Conservation (phyloP, 2,329 filamentous ascomycete genomes). For the Blastomyces silverae region DNA sequence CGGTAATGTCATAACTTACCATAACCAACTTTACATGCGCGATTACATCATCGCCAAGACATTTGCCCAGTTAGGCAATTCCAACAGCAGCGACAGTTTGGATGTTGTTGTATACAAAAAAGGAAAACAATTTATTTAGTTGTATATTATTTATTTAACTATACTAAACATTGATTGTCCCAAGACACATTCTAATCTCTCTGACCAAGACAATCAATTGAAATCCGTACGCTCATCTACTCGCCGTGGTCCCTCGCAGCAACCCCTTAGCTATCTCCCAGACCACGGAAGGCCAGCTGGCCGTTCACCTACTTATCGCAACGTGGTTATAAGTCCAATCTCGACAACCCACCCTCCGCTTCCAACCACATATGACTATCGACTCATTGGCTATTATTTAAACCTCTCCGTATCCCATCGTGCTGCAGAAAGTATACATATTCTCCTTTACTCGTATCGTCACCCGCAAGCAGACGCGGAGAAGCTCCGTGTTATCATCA, state of each 20-base stretch:
- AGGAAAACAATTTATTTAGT: neutral
- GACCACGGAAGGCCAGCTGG: conserved; percentile 12
- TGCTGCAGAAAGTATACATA: neutral
- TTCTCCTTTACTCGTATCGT: neutral
- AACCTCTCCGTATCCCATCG: neutral
- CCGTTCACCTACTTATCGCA: conserved; percentile 5
- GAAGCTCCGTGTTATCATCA: neutral
- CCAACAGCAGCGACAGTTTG: neutral
- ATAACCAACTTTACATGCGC: no score
- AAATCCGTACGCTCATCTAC: no score
- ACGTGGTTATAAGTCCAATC: conserved; percentile 3
- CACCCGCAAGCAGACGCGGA: neutral
- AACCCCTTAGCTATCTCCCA: neutral
- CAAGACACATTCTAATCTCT: neutral
- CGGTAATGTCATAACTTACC: no score
- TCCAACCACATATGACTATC: neutral
- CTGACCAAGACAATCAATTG: no score
- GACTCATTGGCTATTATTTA: conserved; percentile 3
- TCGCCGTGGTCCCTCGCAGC: no score
- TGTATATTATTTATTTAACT: neutral
- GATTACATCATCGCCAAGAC: conserved; percentile 3
- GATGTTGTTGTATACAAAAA: neutral
- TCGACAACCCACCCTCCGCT: conserved; percentile 1
- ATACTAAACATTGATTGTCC: no score
- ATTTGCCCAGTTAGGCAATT: neutral